Evolutionary conservation across 148 eudicot species (phyloP).

Genomic region (Chenopodium album): DNA sequence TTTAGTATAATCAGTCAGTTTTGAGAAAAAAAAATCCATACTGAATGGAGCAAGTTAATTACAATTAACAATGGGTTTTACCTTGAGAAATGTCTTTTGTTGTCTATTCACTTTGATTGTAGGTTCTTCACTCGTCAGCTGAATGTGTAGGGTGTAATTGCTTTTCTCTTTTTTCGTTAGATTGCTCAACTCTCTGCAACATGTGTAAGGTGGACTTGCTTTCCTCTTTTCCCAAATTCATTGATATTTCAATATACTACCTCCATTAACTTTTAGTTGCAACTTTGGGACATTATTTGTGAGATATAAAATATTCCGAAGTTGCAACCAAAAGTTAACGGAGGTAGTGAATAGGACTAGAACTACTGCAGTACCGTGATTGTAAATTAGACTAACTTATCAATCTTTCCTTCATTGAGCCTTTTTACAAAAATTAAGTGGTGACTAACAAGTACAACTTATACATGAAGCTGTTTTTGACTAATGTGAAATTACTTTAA

Average conservation of each 20-base stretch:
- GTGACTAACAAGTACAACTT: not conserved
- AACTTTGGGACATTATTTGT: too few species aligned
- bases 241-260: not conserved
- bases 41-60: not conserved
- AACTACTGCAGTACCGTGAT: not conserved
- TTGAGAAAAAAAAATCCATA: not conserved
- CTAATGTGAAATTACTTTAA: not conserved
- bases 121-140: constrained; percentile 24
- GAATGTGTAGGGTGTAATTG: constrained; percentile 16
- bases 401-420: not conserved
- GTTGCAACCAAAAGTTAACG: too few species aligned
- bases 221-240: not conserved
- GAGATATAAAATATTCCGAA: too few species aligned
- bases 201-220: constrained; percentile 23
- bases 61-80: not conserved
- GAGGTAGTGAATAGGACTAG: not conserved
- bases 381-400: not conserved
- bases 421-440: not conserved
- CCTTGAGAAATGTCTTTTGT: constrained; percentile 16
- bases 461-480: not conserved
- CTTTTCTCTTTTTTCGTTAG: constrained; percentile 18
- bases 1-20: not conserved
- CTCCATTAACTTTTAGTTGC: too few species aligned
- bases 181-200: constrained; percentile 25
- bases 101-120: constrained; percentile 22